These are phyloP conservation scores for Exophiala aquamarina DNA, from an alignment of 2,329 filamentous ascomycete genomes.

Conservation along the genomic window DNA sequence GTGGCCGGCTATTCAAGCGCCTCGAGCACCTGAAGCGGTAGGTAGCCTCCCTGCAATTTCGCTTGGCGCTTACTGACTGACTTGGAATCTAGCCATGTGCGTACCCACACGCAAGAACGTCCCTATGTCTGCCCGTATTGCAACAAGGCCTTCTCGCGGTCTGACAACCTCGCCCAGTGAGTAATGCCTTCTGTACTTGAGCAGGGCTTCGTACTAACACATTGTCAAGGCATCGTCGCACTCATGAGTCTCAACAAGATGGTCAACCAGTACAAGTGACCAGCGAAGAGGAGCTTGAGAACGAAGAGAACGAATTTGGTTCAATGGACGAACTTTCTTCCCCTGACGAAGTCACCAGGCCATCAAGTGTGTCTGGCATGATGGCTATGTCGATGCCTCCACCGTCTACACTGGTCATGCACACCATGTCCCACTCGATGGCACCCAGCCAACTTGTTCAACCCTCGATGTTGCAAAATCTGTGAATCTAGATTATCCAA, in stretches of 20 bases:
- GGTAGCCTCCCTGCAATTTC: conserved; percentile 46
- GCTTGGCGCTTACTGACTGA: conserved; percentile 51
- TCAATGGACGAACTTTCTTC: conserved; percentile 78
- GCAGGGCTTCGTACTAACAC: too few relatives aligned
- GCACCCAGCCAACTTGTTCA: conserved; percentile 29
- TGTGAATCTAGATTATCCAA: conserved; percentile 20
- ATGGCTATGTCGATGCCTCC: conserved; percentile 27
- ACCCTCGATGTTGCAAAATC: conserved; percentile 29
- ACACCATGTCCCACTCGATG: conserved; percentile 27
- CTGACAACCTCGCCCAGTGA: conserved; percentile 98
- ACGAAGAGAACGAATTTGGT: conserved; percentile 81
- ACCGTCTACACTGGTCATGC: conserved; percentile 27
- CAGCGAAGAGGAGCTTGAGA: conserved; percentile 81
- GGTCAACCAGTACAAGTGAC: conserved; percentile 42
- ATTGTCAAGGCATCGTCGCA: conserved; percentile 62
- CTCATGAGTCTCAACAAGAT: conserved; percentile 74
- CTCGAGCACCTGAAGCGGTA: conserved; percentile 99
- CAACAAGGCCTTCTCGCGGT: conserved; percentile 98
- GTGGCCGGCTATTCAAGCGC: conserved; percentile 95
- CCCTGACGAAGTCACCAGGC: conserved; percentile 33
- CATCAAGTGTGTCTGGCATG: conserved; percentile 20
- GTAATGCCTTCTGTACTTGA: too few relatives aligned
- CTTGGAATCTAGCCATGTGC: conserved; percentile 73
- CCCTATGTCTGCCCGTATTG: conserved; percentile 97
- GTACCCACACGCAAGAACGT: conserved; percentile 98